A percentile compares a stretch with the other conserved stretches of the same genome.
Conservation (phyloP, 106 monocot genomes). For the Dendrobium chrysotoxum region DNA sequence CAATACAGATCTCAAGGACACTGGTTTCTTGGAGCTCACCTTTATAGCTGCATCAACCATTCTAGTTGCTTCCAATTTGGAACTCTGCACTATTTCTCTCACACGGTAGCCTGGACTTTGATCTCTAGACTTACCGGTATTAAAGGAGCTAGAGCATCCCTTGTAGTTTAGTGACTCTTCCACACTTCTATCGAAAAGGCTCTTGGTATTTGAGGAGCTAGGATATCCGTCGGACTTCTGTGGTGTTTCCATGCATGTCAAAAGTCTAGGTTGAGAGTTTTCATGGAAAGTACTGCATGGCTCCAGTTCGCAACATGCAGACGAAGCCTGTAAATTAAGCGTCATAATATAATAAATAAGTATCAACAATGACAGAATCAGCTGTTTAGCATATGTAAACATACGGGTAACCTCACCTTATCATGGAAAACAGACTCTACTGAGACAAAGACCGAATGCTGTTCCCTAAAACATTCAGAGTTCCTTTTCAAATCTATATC, state of each 20-base stretch:
- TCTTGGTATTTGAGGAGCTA: not conserved
- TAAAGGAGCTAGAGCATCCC: not conserved
- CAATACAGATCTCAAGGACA: not conserved
- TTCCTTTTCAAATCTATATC: not conserved
- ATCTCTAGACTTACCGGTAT: not conserved
- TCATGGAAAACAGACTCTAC: not conserved
- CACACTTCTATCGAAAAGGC: not conserved
- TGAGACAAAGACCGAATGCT: not conserved
- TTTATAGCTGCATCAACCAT: slow-evolving; percentile 5
- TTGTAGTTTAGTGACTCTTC: not conserved
- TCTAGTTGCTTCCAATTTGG: not conserved
- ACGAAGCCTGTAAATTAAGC: not conserved
- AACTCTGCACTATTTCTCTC: not conserved
- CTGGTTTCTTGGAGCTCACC: not conserved
- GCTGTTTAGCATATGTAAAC: not conserved
- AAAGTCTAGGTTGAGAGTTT: not conserved
- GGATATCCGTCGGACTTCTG: not conserved
- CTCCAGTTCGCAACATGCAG: not conserved
- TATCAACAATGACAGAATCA: not conserved
- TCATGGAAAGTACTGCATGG: not conserved
- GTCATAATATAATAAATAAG: no score
- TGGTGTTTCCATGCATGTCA: slow-evolving; percentile 2
- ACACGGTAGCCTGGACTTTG: not conserved
- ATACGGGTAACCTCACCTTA: not conserved
- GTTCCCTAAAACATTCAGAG: slow-evolving; percentile 1